Conservation (phyloP, 495 filamentous ascomycete genomes). For the Aspergillus avenaceus region DNA sequence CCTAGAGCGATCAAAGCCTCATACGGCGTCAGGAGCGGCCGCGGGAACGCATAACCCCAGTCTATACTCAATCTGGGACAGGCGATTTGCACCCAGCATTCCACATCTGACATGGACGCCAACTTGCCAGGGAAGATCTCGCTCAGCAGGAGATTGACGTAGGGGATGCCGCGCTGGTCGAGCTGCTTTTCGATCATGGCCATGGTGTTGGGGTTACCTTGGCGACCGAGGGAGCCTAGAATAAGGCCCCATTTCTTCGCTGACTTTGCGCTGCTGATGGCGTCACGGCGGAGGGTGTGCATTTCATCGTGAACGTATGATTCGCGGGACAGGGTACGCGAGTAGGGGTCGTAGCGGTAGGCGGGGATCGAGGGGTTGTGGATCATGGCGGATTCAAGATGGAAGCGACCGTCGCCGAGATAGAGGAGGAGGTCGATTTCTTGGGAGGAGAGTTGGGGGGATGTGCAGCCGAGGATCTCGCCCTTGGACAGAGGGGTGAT, state of each 20-base stretch:
- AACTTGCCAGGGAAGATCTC: slow-evolving; percentile 97
- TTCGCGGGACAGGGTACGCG: slow-evolving; percentile 83
- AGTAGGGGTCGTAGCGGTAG: slow-evolving; percentile 97
- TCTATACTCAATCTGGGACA: slow-evolving; percentile 94
- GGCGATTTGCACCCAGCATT: slow-evolving; percentile 96
- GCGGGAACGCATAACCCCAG: slow-evolving; percentile 95
- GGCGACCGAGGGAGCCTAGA: slow-evolving; percentile 83
- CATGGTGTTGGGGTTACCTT: slow-evolving; percentile 94
- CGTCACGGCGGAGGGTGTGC: slow-evolving; percentile 70
- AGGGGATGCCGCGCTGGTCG: slow-evolving; percentile 61
- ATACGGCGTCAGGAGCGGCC: slow-evolving; percentile 87
- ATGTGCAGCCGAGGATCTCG: slow-evolving; percentile 95
- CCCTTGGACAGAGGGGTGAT: slow-evolving; percentile 89
- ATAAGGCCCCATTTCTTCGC: slow-evolving; percentile 93
- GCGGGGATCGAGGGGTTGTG: slow-evolving; percentile 87
- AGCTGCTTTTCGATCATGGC: slow-evolving; percentile 75
- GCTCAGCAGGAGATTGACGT: slow-evolving; percentile 76
- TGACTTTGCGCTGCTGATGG: slow-evolving; percentile 66
- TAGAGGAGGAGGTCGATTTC: slow-evolving; percentile 79
- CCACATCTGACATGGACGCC: slow-evolving; percentile 85
- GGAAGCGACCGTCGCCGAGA: slow-evolving; percentile 93
- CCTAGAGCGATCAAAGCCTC: slow-evolving; percentile 88
- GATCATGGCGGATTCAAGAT: slow-evolving; percentile 98
- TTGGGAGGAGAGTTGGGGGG: slow-evolving; percentile 60
- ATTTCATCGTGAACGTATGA: slow-evolving; percentile 87